Percentiles rank a stretch among this genome's conserved stretches.
phyloP scores from a whole-genome alignment of 208 protist genomes.

The Trypanosoma conorhini region DNA sequence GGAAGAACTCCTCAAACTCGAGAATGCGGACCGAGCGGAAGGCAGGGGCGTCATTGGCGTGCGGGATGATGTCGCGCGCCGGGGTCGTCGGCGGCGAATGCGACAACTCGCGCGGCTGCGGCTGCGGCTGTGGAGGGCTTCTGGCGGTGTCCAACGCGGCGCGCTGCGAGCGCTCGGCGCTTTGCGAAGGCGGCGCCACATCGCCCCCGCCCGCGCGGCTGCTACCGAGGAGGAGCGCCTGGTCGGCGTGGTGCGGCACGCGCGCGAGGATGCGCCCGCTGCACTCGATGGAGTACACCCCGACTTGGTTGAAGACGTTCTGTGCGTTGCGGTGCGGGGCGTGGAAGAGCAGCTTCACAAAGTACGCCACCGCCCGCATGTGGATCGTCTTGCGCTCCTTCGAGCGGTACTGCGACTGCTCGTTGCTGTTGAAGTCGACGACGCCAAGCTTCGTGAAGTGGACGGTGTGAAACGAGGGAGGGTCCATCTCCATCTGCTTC shows the following conservation, averaged over 20 bases:
- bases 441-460: conserved; percentile 79
- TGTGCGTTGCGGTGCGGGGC: conserved; percentile 63
- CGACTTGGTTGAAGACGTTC: conserved; percentile 78
- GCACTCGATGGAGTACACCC: conserved; percentile 86
- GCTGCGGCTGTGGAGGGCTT: conserved; percentile 1
- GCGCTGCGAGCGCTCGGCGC: background rate
- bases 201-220: background rate
- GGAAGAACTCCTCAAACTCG: conserved; percentile 88
- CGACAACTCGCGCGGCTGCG: background rate
- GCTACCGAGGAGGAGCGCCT: conserved; percentile 1
- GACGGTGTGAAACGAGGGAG: conserved; percentile 66
- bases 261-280: conserved; percentile 34
- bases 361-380: conserved; percentile 78
- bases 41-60: conserved; percentile 12
- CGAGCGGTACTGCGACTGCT: conserved; percentile 70
- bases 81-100: conserved; percentile 2
- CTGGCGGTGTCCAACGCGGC: background rate
- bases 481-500: conserved; percentile 27
- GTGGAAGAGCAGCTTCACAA: conserved; percentile 87
- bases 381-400: conserved; percentile 92
- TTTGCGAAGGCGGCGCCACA: background rate
- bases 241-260: conserved; percentile 26
- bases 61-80: conserved; percentile 2
- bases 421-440: conserved; percentile 83
- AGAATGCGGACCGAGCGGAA: conserved; percentile 83